Evolutionary conservation across 345 rosid species (phyloP).

Genomic region (Gossypium sturtianum): DNA sequence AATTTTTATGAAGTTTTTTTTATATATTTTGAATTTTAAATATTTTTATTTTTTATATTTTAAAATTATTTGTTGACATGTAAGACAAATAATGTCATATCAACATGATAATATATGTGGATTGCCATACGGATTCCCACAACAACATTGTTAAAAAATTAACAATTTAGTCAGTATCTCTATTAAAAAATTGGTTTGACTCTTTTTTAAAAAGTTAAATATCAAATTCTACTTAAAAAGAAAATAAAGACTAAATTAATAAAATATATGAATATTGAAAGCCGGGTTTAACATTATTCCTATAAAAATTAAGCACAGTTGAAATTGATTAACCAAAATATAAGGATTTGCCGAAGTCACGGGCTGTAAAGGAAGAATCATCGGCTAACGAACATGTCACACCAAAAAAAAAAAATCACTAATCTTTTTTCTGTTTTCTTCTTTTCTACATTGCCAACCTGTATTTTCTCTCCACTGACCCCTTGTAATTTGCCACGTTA

Average conservation of each 20-base stretch:
- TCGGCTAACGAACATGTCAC: slow-evolving; percentile 20
- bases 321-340: slow-evolving; percentile 2
- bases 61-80: too few relatives aligned
- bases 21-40: too few relatives aligned
- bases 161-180: accelerated
- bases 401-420: slow-evolving; percentile 27
- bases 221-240: too few relatives aligned
- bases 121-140: accelerated
- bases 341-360: slow-evolving; percentile 16
- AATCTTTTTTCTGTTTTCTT: neutral
- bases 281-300: too few relatives aligned
- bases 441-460: slow-evolving; percentile 32
- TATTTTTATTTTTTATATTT: too few relatives aligned
- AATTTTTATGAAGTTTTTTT: too few relatives aligned
- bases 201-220: too few relatives aligned
- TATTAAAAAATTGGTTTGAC: too few relatives aligned
- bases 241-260: too few relatives aligned
- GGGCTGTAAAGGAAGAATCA: slow-evolving; percentile 20
- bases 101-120: accelerated
- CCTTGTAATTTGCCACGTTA: slow-evolving; percentile 23
- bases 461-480: slow-evolving; percentile 24
- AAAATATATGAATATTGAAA: too few relatives aligned
- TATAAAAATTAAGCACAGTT: neutral
- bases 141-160: too few relatives aligned
- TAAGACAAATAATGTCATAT: too few relatives aligned